Conservation (phyloP, 768 basidiomycete species). For the Rhodosporidiobolus sp. region DNA sequence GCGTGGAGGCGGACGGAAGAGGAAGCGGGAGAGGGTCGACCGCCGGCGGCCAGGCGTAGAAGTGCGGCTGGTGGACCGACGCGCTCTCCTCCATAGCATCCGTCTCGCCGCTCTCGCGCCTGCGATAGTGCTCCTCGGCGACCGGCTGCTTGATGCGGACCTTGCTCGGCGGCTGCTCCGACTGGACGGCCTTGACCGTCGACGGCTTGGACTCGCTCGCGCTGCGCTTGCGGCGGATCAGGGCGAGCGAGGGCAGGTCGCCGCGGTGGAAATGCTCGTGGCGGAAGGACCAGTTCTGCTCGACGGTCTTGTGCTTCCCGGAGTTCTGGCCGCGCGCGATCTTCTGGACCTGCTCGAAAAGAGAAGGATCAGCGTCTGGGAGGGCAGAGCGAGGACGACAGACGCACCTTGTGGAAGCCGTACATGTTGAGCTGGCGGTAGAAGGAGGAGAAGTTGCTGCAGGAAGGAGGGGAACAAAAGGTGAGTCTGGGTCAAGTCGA, state of each 20-base stretch:
- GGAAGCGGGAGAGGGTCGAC: no score
- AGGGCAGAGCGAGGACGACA: neutral
- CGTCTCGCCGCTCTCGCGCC: no score
- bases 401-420: constrained; percentile 74
- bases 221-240: constrained; percentile 71
- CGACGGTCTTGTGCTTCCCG: constrained; percentile 57
- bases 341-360: constrained; percentile 47
- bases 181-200: no score
- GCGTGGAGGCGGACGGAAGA: no score
- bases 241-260: constrained; percentile 73
- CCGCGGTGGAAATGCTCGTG: constrained; percentile 81
- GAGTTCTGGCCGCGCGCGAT: constrained; percentile 78
- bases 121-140: no score
- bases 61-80: no score
- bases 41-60: no score
- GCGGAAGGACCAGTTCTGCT: constrained; percentile 84
- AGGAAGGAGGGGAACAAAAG: neutral
- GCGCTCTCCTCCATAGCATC: no score
- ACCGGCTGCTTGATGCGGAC: no score
- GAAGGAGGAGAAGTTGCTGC: constrained; percentile 72
- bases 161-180: no score
- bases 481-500: neutral
- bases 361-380: neutral
- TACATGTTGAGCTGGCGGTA: constrained; percentile 93
- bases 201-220: no score